Evolutionary conservation across 179 eudicot genomes (phyloP).

Genomic region (Beta macrorhiza): DNA sequence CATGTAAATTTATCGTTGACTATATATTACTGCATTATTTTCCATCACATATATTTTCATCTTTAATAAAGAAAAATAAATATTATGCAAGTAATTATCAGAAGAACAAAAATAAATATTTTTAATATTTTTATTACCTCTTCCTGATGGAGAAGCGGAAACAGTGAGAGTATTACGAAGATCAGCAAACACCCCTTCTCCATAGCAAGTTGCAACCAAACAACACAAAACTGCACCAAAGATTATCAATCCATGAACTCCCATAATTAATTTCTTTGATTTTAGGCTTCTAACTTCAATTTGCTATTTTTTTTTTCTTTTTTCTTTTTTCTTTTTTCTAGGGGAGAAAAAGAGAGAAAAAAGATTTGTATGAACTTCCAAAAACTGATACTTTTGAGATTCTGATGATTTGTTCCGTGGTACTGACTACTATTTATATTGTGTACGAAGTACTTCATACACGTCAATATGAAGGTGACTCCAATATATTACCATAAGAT

Average conservation of each 20-base stretch:
- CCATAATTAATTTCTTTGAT: neutral
- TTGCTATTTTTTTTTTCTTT: neutral
- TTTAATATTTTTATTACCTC: slow-evolving; percentile 30
- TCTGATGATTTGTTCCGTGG: slow-evolving; percentile 26
- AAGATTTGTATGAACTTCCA: slow-evolving; percentile 12
- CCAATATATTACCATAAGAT: neutral
- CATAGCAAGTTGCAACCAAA: slow-evolving; percentile 32
- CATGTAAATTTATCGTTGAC: too few species aligned
- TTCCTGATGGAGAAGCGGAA: slow-evolving; percentile 30
- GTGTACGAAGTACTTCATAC: neutral
- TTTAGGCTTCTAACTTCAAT: neutral
- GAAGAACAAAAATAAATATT: neutral
- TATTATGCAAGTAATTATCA: neutral
- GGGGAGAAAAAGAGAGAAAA: neutral
- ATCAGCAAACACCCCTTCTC: slow-evolving; percentile 32
- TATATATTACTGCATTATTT: too few species aligned
- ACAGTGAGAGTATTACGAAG: slow-evolving; percentile 38
- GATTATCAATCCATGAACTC: slow-evolving; percentile 20
- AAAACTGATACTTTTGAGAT: slow-evolving; percentile 15
- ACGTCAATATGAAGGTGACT: slow-evolving; percentile 9
- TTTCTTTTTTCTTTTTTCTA: neutral
- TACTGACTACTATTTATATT: slow-evolving; percentile 26
- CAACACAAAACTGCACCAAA: slow-evolving; percentile 8
- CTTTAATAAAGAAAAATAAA: too few species aligned
- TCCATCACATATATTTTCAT: too few species aligned